Base-by-base conservation (phyloP, 805 yeast genomes). In the Cephaloascus albidus region DNA sequence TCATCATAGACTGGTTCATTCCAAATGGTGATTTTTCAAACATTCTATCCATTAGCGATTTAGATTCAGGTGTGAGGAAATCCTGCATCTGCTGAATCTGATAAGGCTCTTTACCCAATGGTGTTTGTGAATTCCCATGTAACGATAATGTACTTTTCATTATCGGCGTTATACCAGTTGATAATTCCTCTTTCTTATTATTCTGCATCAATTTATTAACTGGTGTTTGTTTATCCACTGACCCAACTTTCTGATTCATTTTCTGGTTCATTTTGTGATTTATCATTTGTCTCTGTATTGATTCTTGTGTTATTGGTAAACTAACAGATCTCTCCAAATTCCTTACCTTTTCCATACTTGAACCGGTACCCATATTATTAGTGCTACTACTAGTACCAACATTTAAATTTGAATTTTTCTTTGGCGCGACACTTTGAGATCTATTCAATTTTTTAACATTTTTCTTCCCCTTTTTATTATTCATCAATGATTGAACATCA, bases 401-500 rank as follows among this genome's bases (percentile, higher is more conserved):
- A 8, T 23, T 23, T 8, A 8, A 8, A 8, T 23, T 23, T 12
- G 28, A 12, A 8, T 23, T 23, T 8, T 23, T 23, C 12, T 23
- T 23, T 12, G 28, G 28, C 28, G 12, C 6, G 12, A 23, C 28
- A 23, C 12, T 23, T 23, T 23, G 28, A 8, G 28, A 23, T 23
- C 28, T 6, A 23, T 23, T 23, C 28, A 23, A 23, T 23, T 23
- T 23, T 8, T 23, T 23, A 8, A 12, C 6, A 23, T 42, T 46
- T 38, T 38, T 44, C 26, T 4, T 42, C 40, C 43, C 48, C 50
- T 17, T 43, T 12, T 23, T 23, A 23, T 23, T 23, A 44, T 53
- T 53, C 54, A 53, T 52, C 31, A 53, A 44, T 4, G 49, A 49
- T 32, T 53, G 54, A 3, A 60, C 61, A 38, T 61, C 67, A 4